Base-by-base conservation (phyloP, 73 alveolate species). In the Paramecium tetraurelia region DNA sequence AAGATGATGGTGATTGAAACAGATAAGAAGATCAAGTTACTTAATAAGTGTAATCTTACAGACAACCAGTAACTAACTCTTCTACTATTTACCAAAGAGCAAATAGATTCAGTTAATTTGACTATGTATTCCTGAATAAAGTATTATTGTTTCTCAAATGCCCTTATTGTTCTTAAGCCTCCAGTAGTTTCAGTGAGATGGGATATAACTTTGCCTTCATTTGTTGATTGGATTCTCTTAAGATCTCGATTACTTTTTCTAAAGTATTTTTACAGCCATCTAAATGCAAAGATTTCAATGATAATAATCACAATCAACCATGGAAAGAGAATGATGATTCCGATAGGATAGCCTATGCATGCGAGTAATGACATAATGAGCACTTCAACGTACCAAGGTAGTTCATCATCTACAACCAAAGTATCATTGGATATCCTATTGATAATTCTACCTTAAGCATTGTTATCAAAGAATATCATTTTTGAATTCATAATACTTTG, bases 381-480 rank as follows among this genome's bases (percentile, higher is more conserved):
- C 21, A 69, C 46, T 35, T 22, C 75, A 38, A 33, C 76, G 44
- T 31, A 70, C 94, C 94, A 89, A 4, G 94, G 94, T 7, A 89
- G 31, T 70, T 50, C 77, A 57, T 89, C 94, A 63, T 89, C 94
- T 1, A 89, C 57, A 24, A 29, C 22, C 40, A 89, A 72, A 11
- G 87, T 89, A 31, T 89, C 94, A 89, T 89, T 83, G 4, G 94
- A 89, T 31, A 89, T 40, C 50, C 94, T 89, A 70, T 89, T 89
- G 8, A 89, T 83, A 5, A 89, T 89, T 89, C 94, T 89, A 43
- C 94, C 94, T 24, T 58, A 59, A 12, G 92, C 85, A 44, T 89
- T 89, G 11, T 69, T 89, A 53, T 89, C 94, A 89, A 89, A 89
- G 85, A 89, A 89, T 12, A 71, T 29, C 94, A 89, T 89, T 71